A percentile compares a stretch with the other conserved stretches of the same genome.
Conservation (phyloP, 805 yeast species). For the Candida manassasensis region DNA sequence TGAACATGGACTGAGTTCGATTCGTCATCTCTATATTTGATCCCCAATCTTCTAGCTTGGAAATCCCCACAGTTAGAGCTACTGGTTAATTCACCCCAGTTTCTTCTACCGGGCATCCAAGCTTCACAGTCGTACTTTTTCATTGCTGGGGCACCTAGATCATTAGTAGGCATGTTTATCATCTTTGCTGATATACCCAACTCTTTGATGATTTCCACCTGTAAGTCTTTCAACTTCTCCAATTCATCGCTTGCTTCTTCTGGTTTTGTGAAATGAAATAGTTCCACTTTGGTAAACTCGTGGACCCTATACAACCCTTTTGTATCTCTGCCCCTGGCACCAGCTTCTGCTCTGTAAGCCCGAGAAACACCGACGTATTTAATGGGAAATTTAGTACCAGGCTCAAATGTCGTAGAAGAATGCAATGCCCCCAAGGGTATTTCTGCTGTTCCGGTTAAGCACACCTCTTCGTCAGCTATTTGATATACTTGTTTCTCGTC, state of each 20-base stretch:
- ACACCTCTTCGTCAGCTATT: conserved; percentile 48
- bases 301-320: conserved; percentile 92
- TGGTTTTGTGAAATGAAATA: conserved; percentile 66
- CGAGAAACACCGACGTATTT: conserved; percentile 77
- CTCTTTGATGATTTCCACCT: conserved; percentile 55
- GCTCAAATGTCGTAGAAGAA: conserved; percentile 44
- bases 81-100: conserved; percentile 90
- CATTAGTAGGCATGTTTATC: conserved; percentile 83
- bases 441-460: conserved; percentile 93
- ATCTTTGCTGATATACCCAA: conserved; percentile 80
- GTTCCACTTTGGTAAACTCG: conserved; percentile 92
- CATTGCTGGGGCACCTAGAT: conserved; percentile 89
- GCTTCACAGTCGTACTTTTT: conserved; percentile 93
- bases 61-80: conserved; percentile 90
- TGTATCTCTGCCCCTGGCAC: conserved; percentile 90
- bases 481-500: conserved; percentile 82
- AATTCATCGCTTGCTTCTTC: conserved; percentile 47
- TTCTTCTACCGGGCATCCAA: conserved; percentile 95
- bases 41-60: conserved; percentile 79
- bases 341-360: conserved; percentile 94
- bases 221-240: conserved; percentile 59
- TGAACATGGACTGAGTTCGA: conserved; percentile 52
- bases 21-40: conserved; percentile 43
- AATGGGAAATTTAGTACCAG: conserved; percentile 42
- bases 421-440: conserved; percentile 84